Evolutionary conservation across 768 basidiomycete genomes (phyloP), one percentile per base, ranked within the genome.

Genomic region (Trametes gibbosa): DNA sequence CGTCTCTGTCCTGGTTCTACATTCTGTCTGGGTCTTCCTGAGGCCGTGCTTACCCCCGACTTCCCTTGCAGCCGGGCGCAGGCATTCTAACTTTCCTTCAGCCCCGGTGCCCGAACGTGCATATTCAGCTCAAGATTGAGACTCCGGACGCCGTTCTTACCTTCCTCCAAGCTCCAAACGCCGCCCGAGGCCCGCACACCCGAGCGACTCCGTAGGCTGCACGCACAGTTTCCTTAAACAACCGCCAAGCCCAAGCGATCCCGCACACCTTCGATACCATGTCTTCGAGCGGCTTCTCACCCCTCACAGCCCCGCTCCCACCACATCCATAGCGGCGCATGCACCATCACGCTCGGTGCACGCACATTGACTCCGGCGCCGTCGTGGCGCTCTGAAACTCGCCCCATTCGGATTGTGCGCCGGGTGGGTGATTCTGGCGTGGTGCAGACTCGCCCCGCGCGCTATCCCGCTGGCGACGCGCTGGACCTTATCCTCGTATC

Each of bases 301-400:
- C 35, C 49, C 48, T 53, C 56, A 62, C 48, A 52, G 61, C 61
- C 61, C 48, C 56, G 41, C 41, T 62, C 61, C 56, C 61, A 62
- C 56, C 39, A 12, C 24, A 27, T 29, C 29, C 16, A 14, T 24
- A 10, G 8, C 6, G 17, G 13, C 40, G 29, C 6, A 14, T 8
- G n/a, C n/a, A 14, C 48, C 25, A 35, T 27, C 32, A 19, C 19
- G 23, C 29, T 12, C 10, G 16, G 35, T 27, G 27, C 29, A 17
- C 49, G 29, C 41, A 32, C 17, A 48, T 5, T 16, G 17, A 9
- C 49, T 17, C 37, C 37, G 37, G 50, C 49, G 40, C 43, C 50
- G 35, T 41, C 42, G 50, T 51, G 50, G 55, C 47, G 39, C 25
- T 35, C 17, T 17, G 45, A 43, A 13, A n/a, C 23, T 35, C 14